A percentile compares a stretch with the other conserved stretches of the same genome.
These are phyloP conservation scores for Claviceps citrina DNA, from an alignment of 2,329 filamentous ascomycete species.

Conservation along the genomic window DNA sequence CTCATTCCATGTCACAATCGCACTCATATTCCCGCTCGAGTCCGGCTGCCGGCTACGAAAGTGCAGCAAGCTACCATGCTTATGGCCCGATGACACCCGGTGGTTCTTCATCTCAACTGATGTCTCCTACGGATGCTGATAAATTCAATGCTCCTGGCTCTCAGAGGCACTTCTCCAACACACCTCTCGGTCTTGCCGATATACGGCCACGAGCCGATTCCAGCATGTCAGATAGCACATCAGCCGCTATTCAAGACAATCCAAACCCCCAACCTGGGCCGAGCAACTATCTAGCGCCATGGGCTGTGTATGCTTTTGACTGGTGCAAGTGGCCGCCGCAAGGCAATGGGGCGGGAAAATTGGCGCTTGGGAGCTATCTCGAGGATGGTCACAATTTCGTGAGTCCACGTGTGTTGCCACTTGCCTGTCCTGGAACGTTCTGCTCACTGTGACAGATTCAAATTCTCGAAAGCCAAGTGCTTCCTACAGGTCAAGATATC, in stretches of 20 bases:
- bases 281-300: slow-evolving; percentile 86
- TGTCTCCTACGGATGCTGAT: slow-evolving; percentile 35
- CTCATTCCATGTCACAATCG: slow-evolving; percentile 50
- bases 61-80: slow-evolving; percentile 36
- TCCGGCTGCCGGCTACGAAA: slow-evolving; percentile 47
- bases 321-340: slow-evolving; percentile 97
- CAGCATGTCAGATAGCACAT: slow-evolving; percentile 55
- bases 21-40: slow-evolving; percentile 78
- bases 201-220: slow-evolving; percentile 80
- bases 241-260: slow-evolving; percentile 50
- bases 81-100: slow-evolving; percentile 52
- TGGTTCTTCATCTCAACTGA: slow-evolving; percentile 46
- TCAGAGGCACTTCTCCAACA: slow-evolving; percentile 58
- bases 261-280: slow-evolving; percentile 53
- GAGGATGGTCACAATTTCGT: slow-evolving; percentile 98
- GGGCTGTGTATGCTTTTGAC: slow-evolving; percentile 92
- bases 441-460: slow-evolving; percentile 52
- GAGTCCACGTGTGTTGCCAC: slow-evolving; percentile 17
- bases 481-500: slow-evolving; percentile 51
- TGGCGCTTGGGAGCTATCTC: slow-evolving; percentile 88
- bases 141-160: slow-evolving; percentile 42
- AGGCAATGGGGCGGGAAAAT: slow-evolving; percentile 68
- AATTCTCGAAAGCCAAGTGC: slow-evolving; percentile 80
- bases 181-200: slow-evolving; percentile 78
- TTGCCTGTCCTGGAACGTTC: not conserved